These are phyloP conservation scores for Trichophyton equinum DNA, from an alignment of 2,329 filamentous ascomycete species.

Conservation along the genomic window DNA sequence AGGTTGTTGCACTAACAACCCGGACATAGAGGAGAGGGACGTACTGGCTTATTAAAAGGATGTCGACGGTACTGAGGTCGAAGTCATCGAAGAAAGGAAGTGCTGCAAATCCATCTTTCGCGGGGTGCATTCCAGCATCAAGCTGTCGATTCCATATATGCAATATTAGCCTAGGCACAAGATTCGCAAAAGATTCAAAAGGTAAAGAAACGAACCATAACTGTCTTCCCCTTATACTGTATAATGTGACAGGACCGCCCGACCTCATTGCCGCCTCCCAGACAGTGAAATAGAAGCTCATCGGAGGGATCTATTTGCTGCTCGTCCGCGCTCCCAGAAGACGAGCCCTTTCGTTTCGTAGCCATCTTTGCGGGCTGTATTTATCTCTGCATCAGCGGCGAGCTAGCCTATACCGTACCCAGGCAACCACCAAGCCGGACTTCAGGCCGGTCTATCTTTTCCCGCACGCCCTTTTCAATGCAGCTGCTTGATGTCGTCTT, in stretches of 20 bases:
- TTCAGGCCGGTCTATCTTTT: too few relatives aligned
- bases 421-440: not conserved
- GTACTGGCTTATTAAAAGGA: constrained; percentile 98
- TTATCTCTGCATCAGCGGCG: not conserved
- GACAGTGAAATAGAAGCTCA: constrained; percentile 83
- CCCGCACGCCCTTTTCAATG: too few relatives aligned
- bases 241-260: constrained; percentile 95
- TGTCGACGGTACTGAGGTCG: constrained; percentile 90
- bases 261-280: constrained; percentile 94
- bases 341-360: constrained; percentile 69
- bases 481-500: too few relatives aligned
- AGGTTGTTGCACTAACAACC: not conserved
- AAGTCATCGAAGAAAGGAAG: constrained; percentile 98
- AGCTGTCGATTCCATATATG: constrained; percentile 46
- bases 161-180: constrained; percentile 2
- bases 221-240: constrained; percentile 97
- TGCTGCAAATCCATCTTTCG: constrained; percentile 83
- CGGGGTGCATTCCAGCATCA: constrained; percentile 92
- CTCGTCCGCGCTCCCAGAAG: constrained; percentile 44
- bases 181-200: not conserved
- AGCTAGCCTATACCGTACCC: not conserved
- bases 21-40: constrained; percentile 31
- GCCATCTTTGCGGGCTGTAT: constrained; percentile 50
- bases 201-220: constrained; percentile 60
- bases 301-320: constrained; percentile 87